These are phyloP conservation scores for Lentinula sp. DNA, from an alignment of 768 basidiomycete genomes.

Conservation along the genomic window DNA sequence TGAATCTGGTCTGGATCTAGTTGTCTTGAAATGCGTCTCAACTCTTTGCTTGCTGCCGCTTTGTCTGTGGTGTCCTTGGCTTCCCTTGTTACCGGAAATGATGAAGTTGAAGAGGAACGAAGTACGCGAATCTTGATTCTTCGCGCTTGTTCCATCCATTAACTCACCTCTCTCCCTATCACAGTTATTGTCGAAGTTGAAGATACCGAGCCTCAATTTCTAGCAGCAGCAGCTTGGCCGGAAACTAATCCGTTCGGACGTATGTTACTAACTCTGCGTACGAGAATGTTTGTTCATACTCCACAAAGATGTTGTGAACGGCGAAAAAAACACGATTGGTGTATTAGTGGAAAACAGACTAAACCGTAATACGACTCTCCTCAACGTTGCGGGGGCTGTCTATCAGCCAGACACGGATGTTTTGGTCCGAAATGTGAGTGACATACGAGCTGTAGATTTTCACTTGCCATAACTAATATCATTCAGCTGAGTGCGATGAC, in stretches of 20 bases:
- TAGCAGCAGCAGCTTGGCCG: slow-evolving; percentile 51
- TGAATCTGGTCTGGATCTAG: neutral
- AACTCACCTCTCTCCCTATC: slow-evolving; percentile 6
- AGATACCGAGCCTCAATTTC: slow-evolving; percentile 28
- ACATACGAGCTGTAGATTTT: neutral
- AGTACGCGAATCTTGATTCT: neutral
- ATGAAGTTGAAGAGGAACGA: slow-evolving; percentile 36
- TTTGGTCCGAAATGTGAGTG: slow-evolving; percentile 69
- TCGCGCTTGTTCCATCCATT: neutral
- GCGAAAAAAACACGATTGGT: slow-evolving; percentile 66
- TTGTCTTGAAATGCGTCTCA: slow-evolving; percentile 25
- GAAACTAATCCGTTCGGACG: slow-evolving; percentile 74
- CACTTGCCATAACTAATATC: neutral
- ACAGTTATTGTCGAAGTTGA: slow-evolving; percentile 42
- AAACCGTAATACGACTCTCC: slow-evolving; percentile 61
- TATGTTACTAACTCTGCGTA: slow-evolving; percentile 29
- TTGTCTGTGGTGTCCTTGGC: slow-evolving; percentile 21
- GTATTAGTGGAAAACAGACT: slow-evolving; percentile 74
- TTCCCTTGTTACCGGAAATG: slow-evolving; percentile 23
- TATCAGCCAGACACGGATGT: slow-evolving; percentile 55
- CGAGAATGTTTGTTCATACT: neutral
- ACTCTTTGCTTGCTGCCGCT: slow-evolving; percentile 18
- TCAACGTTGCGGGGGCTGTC: slow-evolving; percentile 61
- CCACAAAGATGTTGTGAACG: slow-evolving; percentile 69
- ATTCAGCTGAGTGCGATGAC: slow-evolving; percentile 51